Evolutionary conservation across 148 eudicot species (phyloP), one percentile per base, ranked within the genome.

Genomic region (Rhododendron vialii): DNA sequence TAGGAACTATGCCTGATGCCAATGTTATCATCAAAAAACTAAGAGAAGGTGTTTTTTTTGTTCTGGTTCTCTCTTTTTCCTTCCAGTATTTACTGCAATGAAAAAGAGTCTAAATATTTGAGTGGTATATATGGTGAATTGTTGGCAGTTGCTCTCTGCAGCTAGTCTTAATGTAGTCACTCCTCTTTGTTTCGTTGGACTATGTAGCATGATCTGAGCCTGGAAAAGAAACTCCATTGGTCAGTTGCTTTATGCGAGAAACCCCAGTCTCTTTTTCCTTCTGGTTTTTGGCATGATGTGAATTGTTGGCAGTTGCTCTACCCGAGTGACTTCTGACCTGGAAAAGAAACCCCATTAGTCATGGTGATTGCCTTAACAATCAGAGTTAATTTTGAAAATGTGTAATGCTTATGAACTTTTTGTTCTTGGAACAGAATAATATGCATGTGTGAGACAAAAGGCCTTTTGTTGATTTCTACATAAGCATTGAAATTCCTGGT

Each of bases 1-100:
- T 97, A 90, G 99, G 99, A 82, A 97, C 99, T 26, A 97, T 97
- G 98, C 98, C 99, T 84, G 99, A 97, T 91, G 94, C 99, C 86
- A 97, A 97, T 89, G 99, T 43, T 97, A 97, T 97, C 86, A 80
- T 97, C 67, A 97, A 93, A 92, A 97, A 94, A 88, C 92, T 95
- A 63, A 93, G 99, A 83, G 9, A 73, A 94, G 98, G 98, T 94
- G 82, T 84, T 43, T 67, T 67, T 69, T 78, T 57, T 38, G 48
- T 50, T 43, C 83, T 36, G 61, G 71, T 26, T 57, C 36, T 86
- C 69, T 8, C 43, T 48, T 36, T n/a, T 47, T 48, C 28, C 14
- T 20, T 79, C 22, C 28, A 7, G 17, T 79, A 17, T 45, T 36
- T 48, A 47, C 59, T 26, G 17, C 73, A 65, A 30, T 13, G 7